Conservation (phyloP, 1,139 yeast species). For the Yamadazyma oceani region DNA sequence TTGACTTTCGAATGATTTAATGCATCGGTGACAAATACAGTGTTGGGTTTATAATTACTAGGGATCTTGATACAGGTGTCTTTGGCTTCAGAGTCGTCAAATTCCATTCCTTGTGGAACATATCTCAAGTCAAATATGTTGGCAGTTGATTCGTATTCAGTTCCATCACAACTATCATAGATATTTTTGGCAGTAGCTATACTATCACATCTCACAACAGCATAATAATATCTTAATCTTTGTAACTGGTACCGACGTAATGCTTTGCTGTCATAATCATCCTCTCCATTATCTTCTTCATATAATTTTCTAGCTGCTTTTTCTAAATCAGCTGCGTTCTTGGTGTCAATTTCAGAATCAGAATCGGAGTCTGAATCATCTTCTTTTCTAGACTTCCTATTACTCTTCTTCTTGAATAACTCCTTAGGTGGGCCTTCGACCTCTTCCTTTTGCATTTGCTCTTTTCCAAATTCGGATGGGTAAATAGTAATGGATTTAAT, state of each 20-base stretch:
- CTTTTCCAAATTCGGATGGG: slow-evolving; percentile 93
- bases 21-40: slow-evolving; percentile 84
- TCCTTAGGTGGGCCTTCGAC: slow-evolving; percentile 91
- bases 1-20: slow-evolving; percentile 91
- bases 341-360: slow-evolving; percentile 50
- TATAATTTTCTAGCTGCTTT: slow-evolving; percentile 65
- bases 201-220: slow-evolving; percentile 84
- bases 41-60: slow-evolving; percentile 73
- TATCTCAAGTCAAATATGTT: slow-evolving; percentile 90
- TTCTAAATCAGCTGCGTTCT: slow-evolving; percentile 43
- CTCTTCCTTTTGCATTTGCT: slow-evolving; percentile 88
- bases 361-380: slow-evolving; percentile 30
- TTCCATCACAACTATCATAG: slow-evolving; percentile 86
- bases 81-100: slow-evolving; percentile 68
- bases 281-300: slow-evolving; percentile 70
- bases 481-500: slow-evolving; percentile 73
- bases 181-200: slow-evolving; percentile 70
- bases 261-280: slow-evolving; percentile 70
- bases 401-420: slow-evolving; percentile 53
- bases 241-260: slow-evolving; percentile 82
- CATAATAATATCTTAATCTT: slow-evolving; percentile 85
- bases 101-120: slow-evolving; percentile 88
- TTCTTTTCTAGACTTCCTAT: slow-evolving; percentile 20
- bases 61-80: slow-evolving; percentile 77
- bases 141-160: slow-evolving; percentile 95